Conservation (phyloP, 345 rosid species). For the Salix purpurea region DNA sequence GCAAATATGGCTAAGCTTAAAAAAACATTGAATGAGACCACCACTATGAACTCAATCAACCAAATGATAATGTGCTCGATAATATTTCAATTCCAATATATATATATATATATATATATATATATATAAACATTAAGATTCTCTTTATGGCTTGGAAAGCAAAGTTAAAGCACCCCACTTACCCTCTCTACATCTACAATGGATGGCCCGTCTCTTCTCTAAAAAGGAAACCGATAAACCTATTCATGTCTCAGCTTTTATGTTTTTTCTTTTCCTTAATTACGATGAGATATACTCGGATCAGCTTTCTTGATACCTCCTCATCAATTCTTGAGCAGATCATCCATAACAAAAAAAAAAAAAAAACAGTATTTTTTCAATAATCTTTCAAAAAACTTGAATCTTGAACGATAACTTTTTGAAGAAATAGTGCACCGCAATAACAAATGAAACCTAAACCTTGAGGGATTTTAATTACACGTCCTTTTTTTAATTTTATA, state of each 20-base stretch:
- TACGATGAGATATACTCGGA: background rate
- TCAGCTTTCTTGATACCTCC: background rate
- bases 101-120: too few species aligned
- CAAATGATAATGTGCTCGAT: constrained; percentile 3
- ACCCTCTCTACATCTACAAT: background rate
- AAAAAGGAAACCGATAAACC: background rate
- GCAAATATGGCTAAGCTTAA: background rate
- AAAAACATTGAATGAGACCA: constrained; percentile 9
- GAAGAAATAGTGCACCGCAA: background rate
- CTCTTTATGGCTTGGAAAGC: constrained; percentile 7
- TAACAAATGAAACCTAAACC: too few species aligned
- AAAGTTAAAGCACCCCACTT: constrained; percentile 11
- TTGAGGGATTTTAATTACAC: background rate
- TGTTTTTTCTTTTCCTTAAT: background rate
- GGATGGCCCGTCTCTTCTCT: constrained; percentile 1
- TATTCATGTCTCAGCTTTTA: background rate
- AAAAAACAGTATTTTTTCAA: too few species aligned
- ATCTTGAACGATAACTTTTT: background rate
- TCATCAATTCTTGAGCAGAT: too few species aligned
- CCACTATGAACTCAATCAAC: constrained; percentile 13
- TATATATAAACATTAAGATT: constrained; percentile 3
- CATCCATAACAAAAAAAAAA: too few species aligned
- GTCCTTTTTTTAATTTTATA: background rate
- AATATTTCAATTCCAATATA: background rate
- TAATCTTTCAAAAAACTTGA: background rate